A percentile compares a stretch with the other conserved stretches of the same genome.
These are phyloP conservation scores for Trichosporon faecale DNA, from an alignment of 1,284 basidiomycete genomes.

Conservation along the genomic window DNA sequence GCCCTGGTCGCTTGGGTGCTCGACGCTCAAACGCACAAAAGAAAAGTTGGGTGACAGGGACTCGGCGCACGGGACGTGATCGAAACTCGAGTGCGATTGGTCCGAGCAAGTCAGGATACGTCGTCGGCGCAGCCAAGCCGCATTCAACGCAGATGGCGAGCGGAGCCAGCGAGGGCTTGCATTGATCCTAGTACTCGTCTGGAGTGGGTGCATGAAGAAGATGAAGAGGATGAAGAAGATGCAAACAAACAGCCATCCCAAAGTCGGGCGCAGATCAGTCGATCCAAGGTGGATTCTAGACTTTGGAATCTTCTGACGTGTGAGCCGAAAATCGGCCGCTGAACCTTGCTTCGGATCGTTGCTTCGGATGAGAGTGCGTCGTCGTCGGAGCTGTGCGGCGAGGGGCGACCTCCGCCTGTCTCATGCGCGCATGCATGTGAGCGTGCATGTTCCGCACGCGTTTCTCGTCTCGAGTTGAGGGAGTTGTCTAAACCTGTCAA, in stretches of 20 bases:
- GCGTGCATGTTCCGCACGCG: not conserved
- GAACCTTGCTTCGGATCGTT: not conserved
- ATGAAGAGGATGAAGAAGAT: no score
- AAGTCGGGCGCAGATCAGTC: not conserved
- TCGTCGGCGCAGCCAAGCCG: not conserved
- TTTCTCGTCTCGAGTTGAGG: not conserved
- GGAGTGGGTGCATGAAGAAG: not conserved
- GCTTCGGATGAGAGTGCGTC: not conserved
- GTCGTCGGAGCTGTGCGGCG: not conserved
- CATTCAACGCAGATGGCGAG: not conserved
- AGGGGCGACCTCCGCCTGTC: not conserved
- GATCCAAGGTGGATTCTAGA: no score
- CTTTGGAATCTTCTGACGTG: no score
- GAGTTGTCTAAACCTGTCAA: no score
- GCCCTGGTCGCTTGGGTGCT: no score
- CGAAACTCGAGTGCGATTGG: not conserved
- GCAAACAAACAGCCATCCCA: not conserved
- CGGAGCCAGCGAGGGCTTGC: no score
- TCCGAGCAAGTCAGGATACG: not conserved
- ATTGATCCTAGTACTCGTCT: not conserved
- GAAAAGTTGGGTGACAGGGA: not conserved
- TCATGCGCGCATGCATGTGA: not conserved
- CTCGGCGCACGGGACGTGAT: not conserved
- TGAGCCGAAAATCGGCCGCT: not conserved
- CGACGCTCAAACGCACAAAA: not conserved